Evolutionary conservation across 257 asterid genomes (phyloP), one percentile per base, ranked within the genome.

Genomic region (Anisodus acutangulus): DNA sequence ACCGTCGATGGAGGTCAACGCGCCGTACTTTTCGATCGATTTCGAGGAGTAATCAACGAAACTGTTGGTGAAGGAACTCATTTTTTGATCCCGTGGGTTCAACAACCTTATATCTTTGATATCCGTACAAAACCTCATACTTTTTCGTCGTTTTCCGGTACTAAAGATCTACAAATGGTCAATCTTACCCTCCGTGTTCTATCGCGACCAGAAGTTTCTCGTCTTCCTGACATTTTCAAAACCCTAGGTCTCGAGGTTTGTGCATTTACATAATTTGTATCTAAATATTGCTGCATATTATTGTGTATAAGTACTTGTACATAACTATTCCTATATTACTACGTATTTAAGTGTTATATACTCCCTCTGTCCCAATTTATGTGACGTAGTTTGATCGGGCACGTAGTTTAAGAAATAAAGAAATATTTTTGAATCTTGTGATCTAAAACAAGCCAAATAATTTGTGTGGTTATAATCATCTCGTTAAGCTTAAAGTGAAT

Each of bases 91-190:
- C 99, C 99, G 1, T 95, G 98, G 98, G 93, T 95, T 35, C 98
- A 95, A 84, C 90, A 91, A 53, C 98, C 98, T 47, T 91, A 80
- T 90, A 92, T 95, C 87, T 97, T 95, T 81, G 99, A 97, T 81
- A 92, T 97, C 81, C 97, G 98, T 71, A 95, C 97, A 0, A 93
- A 94, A 0, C 95, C 97, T 66, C 98, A 97, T 94, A 88, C 97
- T 6, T 90, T 95, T 89, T 89, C 96, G 74, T 92, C 97, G 15
- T 47, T 89, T 37, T 93, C 98, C 37, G 98, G 98, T 3, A 97
- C 98, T 0, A 97, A 95, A 92, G 99, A 97, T 90, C 90, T 97
- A 85, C 98, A 97, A 90, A 97, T 97, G 98, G 98, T 97, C 57
- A 91, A 95, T 82, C 91, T 97, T 80, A 95, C 98, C 5, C 93